Conservation (phyloP, 371 early-diverging fungal genomes). For the Umbelopsis sp. region DNA sequence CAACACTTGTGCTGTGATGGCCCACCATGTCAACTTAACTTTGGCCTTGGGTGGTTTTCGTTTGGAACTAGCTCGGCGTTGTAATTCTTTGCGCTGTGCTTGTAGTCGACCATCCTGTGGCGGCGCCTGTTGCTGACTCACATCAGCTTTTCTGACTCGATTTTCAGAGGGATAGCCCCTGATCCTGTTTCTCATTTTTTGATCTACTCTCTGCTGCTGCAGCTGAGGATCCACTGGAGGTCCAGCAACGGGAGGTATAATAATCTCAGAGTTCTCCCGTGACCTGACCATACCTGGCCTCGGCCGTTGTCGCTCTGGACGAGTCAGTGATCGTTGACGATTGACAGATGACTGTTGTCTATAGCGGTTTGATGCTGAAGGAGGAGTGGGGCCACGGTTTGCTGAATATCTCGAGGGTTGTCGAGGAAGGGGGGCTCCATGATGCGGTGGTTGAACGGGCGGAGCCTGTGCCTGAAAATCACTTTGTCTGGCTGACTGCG, state of each 20-base stretch:
- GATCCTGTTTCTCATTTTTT: background rate
- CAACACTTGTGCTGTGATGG: slow-evolving; percentile 13
- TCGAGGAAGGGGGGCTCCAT: background rate
- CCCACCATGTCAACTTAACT: slow-evolving; percentile 19
- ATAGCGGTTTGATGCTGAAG: background rate
- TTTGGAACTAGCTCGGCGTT: slow-evolving; percentile 12
- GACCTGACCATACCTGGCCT: slow-evolving; percentile 27
- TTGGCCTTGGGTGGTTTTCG: slow-evolving; percentile 16
- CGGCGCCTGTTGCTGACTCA: background rate
- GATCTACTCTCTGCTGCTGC: slow-evolving; percentile 6
- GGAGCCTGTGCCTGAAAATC: slow-evolving; percentile 14
- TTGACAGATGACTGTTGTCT: background rate
- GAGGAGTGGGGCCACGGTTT: background rate
- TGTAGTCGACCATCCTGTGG: background rate
- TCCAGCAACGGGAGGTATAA: background rate
- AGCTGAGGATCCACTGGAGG: background rate
- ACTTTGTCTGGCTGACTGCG: background rate
- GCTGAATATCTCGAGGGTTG: slow-evolving; percentile 2
- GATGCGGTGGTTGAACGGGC: background rate
- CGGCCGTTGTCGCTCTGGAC: slow-evolving; percentile 53
- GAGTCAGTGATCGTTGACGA: slow-evolving; percentile 34
- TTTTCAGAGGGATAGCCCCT: background rate
- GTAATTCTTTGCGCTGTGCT: slow-evolving; percentile 10
- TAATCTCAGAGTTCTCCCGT: background rate
- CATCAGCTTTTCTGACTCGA: background rate